phyloP scores from a whole-genome alignment of 305 asterid species.

The Solanum hybrid region DNA sequence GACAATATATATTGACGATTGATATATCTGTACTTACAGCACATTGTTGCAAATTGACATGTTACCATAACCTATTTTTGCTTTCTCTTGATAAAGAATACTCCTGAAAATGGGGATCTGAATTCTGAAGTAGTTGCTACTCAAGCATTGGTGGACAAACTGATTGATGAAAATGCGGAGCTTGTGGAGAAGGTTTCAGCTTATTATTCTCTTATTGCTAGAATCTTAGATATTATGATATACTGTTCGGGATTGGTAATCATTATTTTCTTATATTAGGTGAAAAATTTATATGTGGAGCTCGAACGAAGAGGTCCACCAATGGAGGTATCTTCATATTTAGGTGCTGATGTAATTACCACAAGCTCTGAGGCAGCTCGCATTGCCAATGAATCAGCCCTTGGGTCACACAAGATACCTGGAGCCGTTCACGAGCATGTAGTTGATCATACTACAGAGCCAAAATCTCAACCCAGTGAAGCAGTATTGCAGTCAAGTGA shows the following conservation, averaged over 20 bases:
- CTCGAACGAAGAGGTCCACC: constrained; percentile 30
- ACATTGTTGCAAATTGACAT: background rate
- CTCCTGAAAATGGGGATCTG: constrained; percentile 35
- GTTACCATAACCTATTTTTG: background rate
- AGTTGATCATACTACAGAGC: constrained; percentile 18
- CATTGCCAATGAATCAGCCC: constrained; percentile 19
- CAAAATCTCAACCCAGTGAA: constrained; percentile 22
- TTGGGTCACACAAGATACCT: constrained; percentile 15
- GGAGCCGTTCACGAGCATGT: constrained; percentile 18
- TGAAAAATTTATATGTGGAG: constrained; percentile 44
- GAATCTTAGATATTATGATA: background rate
- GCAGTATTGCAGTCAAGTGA: constrained; percentile 23
- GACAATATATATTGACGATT: background rate
- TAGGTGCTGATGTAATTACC: constrained; percentile 16
- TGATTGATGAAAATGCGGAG: constrained; percentile 46
- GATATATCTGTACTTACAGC: background rate
- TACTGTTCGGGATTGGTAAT: background rate
- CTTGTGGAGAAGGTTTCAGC: constrained; percentile 54
- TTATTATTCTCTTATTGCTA: background rate
- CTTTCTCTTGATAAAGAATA: constrained; percentile 34
- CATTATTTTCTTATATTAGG: constrained; percentile 32
- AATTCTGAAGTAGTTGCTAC: constrained; percentile 37
- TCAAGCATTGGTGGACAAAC: constrained; percentile 37
- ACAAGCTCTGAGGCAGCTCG: constrained; percentile 26
- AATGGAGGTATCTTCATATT: constrained; percentile 18